Evolutionary conservation across 2,329 filamentous ascomycete genomes (phyloP).

Genomic region (Exophiala alcalophila): DNA sequence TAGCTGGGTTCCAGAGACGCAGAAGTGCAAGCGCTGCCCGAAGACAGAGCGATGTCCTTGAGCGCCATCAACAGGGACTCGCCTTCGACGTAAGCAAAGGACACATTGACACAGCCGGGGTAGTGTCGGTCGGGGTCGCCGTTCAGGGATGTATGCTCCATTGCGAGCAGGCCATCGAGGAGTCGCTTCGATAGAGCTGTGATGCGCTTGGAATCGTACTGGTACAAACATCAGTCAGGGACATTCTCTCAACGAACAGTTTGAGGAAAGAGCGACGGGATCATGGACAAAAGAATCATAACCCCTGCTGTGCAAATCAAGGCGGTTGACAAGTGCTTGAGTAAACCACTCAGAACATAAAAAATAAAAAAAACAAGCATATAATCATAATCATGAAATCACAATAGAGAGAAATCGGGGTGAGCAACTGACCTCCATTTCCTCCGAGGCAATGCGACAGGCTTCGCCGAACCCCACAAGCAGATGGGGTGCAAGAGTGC

Average conservation of each 20-base stretch:
- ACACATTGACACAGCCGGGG: constrained; percentile 95
- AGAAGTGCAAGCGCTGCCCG: constrained; percentile 93
- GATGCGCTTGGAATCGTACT: constrained; percentile 93
- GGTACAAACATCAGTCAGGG: constrained; percentile 13
- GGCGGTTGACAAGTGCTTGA: constrained; percentile 45
- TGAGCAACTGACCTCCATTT: constrained; percentile 72
- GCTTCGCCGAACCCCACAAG: constrained; percentile 94
- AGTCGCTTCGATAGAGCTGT: constrained; percentile 78
- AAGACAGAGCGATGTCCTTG: constrained; percentile 96
- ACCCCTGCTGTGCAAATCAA: constrained; percentile 65
- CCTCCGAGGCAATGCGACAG: constrained; percentile 83
- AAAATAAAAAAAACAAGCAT: constrained; percentile 60
- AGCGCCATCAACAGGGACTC: constrained; percentile 97
- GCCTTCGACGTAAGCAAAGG: constrained; percentile 96
- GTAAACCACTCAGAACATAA: constrained; percentile 81
- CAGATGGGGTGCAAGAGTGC: constrained; percentile 84
- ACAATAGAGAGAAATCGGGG: constrained; percentile 24
- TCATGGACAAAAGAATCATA: constrained; percentile 50
- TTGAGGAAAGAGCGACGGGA: constrained; percentile 2
- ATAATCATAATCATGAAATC: constrained; percentile 66
- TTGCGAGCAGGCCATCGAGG: constrained; percentile 72
- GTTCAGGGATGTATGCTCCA: constrained; percentile 92
- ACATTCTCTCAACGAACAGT: neutral
- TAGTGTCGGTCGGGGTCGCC: constrained; percentile 82
- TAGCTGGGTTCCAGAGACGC: constrained; percentile 96